Conservation (phyloP, 108 stramenopile genomes). For the Aurantiochytrium sp. region DNA sequence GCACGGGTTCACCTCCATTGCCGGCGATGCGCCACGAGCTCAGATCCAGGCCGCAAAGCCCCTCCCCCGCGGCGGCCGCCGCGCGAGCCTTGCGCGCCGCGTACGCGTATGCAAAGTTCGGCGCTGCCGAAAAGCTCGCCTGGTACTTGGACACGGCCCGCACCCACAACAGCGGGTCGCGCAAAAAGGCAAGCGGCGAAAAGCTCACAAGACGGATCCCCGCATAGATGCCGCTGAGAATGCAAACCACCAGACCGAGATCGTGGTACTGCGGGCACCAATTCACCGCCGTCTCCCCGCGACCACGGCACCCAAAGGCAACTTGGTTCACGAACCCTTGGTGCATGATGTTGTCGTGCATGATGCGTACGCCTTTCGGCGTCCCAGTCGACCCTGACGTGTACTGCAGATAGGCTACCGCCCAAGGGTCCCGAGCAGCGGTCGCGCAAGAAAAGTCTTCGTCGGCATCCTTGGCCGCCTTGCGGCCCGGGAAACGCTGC, state of each 20-base stretch:
- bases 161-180: conserved; percentile 85
- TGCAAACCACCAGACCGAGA: conserved; percentile 95
- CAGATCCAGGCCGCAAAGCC: conserved; percentile 63
- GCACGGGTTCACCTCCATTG: conserved; percentile 93
- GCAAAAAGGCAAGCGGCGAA: conserved; percentile 85
- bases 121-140: conserved; percentile 89
- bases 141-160: conserved; percentile 69
- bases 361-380: conserved; percentile 87
- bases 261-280: conserved; percentile 99
- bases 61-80: not conserved
- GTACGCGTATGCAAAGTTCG: conserved; percentile 92
- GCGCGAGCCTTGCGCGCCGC: conserved; percentile 67
- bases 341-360: conserved; percentile 48
- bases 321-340: conserved; percentile 66
- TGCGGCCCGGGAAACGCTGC: too few relatives aligned
- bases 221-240: conserved; percentile 82
- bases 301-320: not conserved
- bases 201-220: conserved; percentile 83
- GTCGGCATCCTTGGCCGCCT: not conserved
- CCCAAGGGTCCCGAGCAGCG: not conserved
- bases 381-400: conserved; percentile 88
- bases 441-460: not conserved
- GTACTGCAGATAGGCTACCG: conserved; percentile 92
- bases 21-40: conserved; percentile 76
- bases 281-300: not conserved